phyloP scores from a whole-genome alignment of 2,329 filamentous ascomycete species.

The Intubia oerlemansii region DNA sequence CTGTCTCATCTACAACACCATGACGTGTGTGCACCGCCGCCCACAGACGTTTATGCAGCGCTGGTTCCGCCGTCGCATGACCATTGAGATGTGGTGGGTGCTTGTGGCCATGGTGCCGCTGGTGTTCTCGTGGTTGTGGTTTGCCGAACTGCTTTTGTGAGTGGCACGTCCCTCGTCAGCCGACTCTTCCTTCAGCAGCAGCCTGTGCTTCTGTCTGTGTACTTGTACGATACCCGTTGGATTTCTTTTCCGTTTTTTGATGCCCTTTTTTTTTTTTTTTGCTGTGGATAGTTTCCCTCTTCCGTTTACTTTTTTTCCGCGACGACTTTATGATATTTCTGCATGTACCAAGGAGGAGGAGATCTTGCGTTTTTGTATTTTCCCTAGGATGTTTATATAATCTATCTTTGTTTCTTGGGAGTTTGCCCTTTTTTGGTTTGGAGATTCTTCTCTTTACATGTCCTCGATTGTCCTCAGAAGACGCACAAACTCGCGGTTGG shows the following conservation, averaged over 20 bases:
- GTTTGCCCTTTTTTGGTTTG: neutral
- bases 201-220: too few species aligned
- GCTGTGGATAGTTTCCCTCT: too few species aligned
- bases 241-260: too few species aligned
- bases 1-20: constrained; percentile 31
- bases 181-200: too few species aligned
- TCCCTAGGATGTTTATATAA: too few species aligned
- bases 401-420: too few species aligned
- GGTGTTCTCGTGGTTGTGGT: constrained; percentile 18
- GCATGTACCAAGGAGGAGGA: too few species aligned
- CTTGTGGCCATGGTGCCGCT: constrained; percentile 20
- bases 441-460: neutral
- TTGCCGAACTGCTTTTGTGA: constrained; percentile 10
- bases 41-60: constrained; percentile 22
- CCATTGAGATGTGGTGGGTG: constrained; percentile 27
- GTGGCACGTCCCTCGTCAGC: too few species aligned
- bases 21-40: constrained; percentile 22
- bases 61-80: constrained; percentile 22
- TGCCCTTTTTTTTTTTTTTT: neutral
- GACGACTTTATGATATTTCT: too few species aligned
- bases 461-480: constrained; percentile 1
- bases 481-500: constrained; percentile 5
- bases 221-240: too few species aligned
- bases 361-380: neutral
- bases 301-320: too few species aligned